Evolutionary conservation across 2,329 filamentous ascomycete species (phyloP).

Genomic region (Fonsecaea nubica): DNA sequence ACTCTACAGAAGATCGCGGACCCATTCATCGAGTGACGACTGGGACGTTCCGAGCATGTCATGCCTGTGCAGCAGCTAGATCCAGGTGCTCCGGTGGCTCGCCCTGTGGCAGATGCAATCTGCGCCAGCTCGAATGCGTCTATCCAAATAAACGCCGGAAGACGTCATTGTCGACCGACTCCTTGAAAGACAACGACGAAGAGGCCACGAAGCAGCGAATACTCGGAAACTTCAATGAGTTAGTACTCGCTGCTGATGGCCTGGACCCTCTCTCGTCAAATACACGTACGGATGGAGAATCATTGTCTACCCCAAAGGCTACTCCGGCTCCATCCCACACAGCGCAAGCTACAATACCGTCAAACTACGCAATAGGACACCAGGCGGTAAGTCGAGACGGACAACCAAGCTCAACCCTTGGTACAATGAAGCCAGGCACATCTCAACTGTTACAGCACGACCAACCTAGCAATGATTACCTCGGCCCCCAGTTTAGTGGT

Average conservation of each 20-base stretch:
- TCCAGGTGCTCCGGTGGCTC: conserved; percentile 42
- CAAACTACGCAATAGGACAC: neutral
- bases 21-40: conserved; percentile 50
- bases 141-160: conserved; percentile 49
- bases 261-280: neutral
- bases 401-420: neutral
- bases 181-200: conserved; percentile 46
- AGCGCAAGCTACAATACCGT: neutral
- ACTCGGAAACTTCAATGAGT: conserved; percentile 28
- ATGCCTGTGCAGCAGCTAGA: conserved; percentile 49
- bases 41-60: conserved; percentile 52
- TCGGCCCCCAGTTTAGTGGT: conserved; percentile 13
- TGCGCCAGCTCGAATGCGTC: conserved; percentile 47
- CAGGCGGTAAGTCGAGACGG: conserved; percentile 2
- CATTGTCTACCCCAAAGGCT: conserved; percentile 9
- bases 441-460: conserved; percentile 19
- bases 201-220: conserved; percentile 41
- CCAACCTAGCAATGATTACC: conserved; percentile 15
- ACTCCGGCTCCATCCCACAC: neutral
- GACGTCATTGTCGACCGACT: conserved; percentile 36
- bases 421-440: neutral
- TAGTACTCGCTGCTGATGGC: conserved; percentile 23
- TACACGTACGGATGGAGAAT: neutral
- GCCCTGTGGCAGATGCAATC: conserved; percentile 45
- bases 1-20: conserved; percentile 43